Evolutionary conservation across 1,284 basidiomycete species (phyloP).

Genomic region (Sporisorium graminicola): DNA sequence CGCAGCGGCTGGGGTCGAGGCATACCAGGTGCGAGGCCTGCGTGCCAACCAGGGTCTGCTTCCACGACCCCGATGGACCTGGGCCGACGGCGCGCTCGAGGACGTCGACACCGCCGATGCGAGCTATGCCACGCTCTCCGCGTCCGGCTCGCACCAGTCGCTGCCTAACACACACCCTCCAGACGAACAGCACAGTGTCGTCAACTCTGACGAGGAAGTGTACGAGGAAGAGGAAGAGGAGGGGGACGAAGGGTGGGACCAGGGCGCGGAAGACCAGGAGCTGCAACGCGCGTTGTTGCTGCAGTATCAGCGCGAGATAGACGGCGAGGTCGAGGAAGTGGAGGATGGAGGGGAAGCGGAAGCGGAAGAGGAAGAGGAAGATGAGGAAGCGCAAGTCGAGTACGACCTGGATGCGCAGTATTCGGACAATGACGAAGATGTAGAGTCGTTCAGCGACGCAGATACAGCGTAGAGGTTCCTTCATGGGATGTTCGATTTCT

Average conservation of each 20-base stretch:
- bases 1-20: slow-evolving; percentile 12
- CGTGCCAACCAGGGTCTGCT: slow-evolving; percentile 26
- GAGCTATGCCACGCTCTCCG: slow-evolving; percentile 17
- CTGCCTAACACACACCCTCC: not conserved
- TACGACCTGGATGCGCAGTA: slow-evolving; percentile 11
- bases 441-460: slow-evolving; percentile 25
- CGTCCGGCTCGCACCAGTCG: slow-evolving; percentile 5
- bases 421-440: slow-evolving; percentile 21
- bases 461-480: slow-evolving; percentile 3
- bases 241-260: slow-evolving; percentile 1
- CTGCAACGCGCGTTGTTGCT: slow-evolving; percentile 23
- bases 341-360: slow-evolving; percentile 10
- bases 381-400: slow-evolving; percentile 5
- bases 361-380: slow-evolving; percentile 8
- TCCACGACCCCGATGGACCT: slow-evolving; percentile 25
- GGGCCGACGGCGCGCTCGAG: slow-evolving; percentile 13
- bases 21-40: slow-evolving; percentile 29
- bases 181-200: not conserved
- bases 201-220: not conserved
- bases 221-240: not conserved
- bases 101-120: not conserved
- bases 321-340: not conserved
- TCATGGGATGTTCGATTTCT: too few species aligned
- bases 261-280: slow-evolving; percentile 17
- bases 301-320: slow-evolving; percentile 23